Evolutionary conservation across 345 rosid species (phyloP).

Genomic region (Dovyalis caffra): DNA sequence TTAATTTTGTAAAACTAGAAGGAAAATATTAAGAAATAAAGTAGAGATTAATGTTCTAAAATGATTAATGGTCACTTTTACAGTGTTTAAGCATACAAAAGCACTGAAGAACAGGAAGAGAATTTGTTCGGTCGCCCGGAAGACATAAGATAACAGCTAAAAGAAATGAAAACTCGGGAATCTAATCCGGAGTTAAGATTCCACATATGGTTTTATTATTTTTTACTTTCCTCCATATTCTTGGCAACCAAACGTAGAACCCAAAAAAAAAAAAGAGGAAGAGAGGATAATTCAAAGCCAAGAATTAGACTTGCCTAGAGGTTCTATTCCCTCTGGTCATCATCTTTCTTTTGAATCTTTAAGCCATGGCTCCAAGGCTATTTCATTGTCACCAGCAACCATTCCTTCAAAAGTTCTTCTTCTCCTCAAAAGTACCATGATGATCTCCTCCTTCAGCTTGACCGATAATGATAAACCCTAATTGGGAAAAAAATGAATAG

Average conservation of each 20-base stretch:
- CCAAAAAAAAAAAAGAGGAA: neutral
- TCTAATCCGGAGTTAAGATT: neutral
- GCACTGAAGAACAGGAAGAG: neutral
- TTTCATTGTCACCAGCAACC: neutral
- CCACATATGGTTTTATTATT: constrained; percentile 12
- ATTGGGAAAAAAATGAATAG: neutral
- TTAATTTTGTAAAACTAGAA: neutral
- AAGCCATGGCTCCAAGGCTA: constrained; percentile 25
- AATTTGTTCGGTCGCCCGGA: constrained; percentile 14
- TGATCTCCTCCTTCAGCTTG: neutral
- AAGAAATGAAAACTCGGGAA: constrained; percentile 19
- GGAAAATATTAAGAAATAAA: neutral
- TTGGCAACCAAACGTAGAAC: constrained; percentile 33
- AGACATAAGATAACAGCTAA: neutral
- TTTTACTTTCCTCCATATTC: constrained; percentile 27
- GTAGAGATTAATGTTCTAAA: neutral
- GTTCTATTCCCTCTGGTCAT: constrained; percentile 24
- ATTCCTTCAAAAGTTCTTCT: neutral
- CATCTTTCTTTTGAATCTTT: neutral
- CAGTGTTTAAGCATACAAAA: neutral
- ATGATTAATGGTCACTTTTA: neutral
- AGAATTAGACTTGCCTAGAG: constrained; percentile 71
- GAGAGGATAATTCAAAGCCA: constrained; percentile 40
- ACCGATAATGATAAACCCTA: neutral
- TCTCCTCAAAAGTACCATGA: constrained; percentile 1